Evolutionary conservation across 2,329 filamentous ascomycete genomes (phyloP).

Genomic region (Stemphylium lycopersici): DNA sequence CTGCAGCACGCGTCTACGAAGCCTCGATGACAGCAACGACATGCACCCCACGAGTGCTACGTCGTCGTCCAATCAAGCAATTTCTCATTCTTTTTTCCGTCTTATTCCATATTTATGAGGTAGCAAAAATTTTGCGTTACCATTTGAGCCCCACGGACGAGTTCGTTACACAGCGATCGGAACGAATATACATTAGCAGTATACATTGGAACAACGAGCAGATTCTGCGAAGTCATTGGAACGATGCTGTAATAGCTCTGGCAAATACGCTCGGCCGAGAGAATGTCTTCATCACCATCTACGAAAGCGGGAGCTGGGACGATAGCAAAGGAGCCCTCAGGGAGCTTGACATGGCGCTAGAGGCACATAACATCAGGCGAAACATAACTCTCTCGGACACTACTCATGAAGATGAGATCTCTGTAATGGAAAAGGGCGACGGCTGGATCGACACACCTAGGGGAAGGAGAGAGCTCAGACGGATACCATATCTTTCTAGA

Average conservation of each 20-base stretch:
- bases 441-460: constrained; percentile 49
- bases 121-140: too few species aligned
- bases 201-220: constrained; percentile 71
- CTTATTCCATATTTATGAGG: too few species aligned
- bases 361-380: constrained; percentile 57
- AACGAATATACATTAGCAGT: constrained; percentile 46
- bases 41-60: too few species aligned
- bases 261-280: constrained; percentile 62
- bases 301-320: constrained; percentile 72
- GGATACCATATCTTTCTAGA: constrained; percentile 70
- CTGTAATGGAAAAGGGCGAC: too few species aligned
- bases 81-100: too few species aligned
- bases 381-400: constrained; percentile 63
- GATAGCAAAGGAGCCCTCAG: constrained; percentile 65
- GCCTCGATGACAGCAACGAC: too few species aligned
- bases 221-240: constrained; percentile 68
- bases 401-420: constrained; percentile 44
- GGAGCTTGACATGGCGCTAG: constrained; percentile 61
- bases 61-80: too few species aligned
- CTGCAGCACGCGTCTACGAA: too few species aligned
- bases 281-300: constrained; percentile 70
- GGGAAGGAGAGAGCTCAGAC: constrained; percentile 60
- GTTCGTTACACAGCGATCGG: too few species aligned
- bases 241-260: constrained; percentile 62
- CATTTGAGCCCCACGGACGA: too few species aligned